Evolutionary conservation across 2,329 filamentous ascomycete species (phyloP).

Genomic region (Pseudopyricularia cyperi): DNA sequence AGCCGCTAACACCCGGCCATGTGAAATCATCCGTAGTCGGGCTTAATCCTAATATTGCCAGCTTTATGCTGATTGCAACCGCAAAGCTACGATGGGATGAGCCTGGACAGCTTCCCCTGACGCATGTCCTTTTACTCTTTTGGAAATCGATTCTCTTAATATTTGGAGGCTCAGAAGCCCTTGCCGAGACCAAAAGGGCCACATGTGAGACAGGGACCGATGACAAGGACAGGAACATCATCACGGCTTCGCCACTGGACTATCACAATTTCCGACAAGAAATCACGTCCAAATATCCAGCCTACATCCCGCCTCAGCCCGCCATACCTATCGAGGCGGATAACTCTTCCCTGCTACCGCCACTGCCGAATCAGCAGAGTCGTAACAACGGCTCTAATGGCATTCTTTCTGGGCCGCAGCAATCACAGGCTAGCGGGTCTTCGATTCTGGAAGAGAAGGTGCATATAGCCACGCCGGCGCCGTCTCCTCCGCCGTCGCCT

Average conservation of each 20-base stretch:
- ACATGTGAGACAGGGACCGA: constrained; percentile 48
- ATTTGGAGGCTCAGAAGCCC: constrained; percentile 66
- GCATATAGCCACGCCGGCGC: constrained; percentile 95
- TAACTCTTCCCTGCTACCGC: constrained; percentile 81
- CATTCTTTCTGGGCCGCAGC: constrained; percentile 43
- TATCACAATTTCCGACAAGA: constrained; percentile 96
- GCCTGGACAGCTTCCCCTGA: constrained; percentile 46
- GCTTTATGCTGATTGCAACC: constrained; percentile 57
- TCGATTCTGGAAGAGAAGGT: constrained; percentile 94
- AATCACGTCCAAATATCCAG: constrained; percentile 93
- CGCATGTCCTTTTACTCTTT: constrained; percentile 65
- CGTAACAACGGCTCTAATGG: constrained; percentile 47
- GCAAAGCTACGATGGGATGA: constrained; percentile 63
- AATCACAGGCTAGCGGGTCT: constrained; percentile 41
- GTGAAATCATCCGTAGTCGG: constrained; percentile 25
- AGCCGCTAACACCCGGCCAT: not conserved
- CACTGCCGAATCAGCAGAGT: constrained; percentile 61
- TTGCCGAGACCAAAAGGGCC: constrained; percentile 60
- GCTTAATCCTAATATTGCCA: constrained; percentile 54
- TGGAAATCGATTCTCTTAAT: constrained; percentile 86
- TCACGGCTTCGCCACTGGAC: constrained; percentile 87
- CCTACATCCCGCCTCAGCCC: constrained; percentile 80
- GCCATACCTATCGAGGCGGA: constrained; percentile 78
- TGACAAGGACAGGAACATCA: constrained; percentile 58
- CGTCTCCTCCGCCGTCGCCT: constrained; percentile 88